Evolutionary conservation across 805 yeast species (phyloP).

Genomic region (Suhomyces prunicola): DNA sequence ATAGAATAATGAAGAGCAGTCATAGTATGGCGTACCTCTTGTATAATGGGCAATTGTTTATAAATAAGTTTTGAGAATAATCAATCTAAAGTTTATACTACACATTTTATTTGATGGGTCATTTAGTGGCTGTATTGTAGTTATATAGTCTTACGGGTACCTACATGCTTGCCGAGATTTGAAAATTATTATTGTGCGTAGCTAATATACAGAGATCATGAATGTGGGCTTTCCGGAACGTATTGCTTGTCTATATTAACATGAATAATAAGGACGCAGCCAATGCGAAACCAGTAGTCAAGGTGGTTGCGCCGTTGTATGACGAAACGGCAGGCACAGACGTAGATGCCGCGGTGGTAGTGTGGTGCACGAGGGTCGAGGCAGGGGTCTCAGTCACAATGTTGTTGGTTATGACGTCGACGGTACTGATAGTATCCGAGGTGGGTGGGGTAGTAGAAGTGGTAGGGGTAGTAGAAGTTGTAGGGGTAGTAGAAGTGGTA

Average conservation of each 20-base stretch:
- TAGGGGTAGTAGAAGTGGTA: not conserved
- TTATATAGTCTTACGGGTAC: too few relatives aligned
- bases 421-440: slow-evolving; percentile 1
- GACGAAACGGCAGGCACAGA: slow-evolving; percentile 15
- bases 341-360: slow-evolving; percentile 8
- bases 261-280: slow-evolving; percentile 9
- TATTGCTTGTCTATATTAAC: slow-evolving; percentile 6
- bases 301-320: slow-evolving; percentile 30
- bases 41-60: too few relatives aligned
- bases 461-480: slow-evolving; percentile 3
- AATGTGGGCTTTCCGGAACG: not conserved
- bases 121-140: too few relatives aligned
- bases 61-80: too few relatives aligned
- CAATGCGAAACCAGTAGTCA: slow-evolving; percentile 23
- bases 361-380: slow-evolving; percentile 10
- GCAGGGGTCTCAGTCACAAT: slow-evolving; percentile 33
- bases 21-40: too few relatives aligned
- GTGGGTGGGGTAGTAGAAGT: not conserved
- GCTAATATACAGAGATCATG: not conserved
- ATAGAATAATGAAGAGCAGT: too few relatives aligned
- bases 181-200: too few relatives aligned
- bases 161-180: too few relatives aligned
- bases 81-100: too few relatives aligned
- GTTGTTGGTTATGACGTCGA: slow-evolving; percentile 42
- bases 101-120: too few relatives aligned